Conservation (phyloP, 352 stramenopile species). For the Pseudoperonospora humuli region DNA sequence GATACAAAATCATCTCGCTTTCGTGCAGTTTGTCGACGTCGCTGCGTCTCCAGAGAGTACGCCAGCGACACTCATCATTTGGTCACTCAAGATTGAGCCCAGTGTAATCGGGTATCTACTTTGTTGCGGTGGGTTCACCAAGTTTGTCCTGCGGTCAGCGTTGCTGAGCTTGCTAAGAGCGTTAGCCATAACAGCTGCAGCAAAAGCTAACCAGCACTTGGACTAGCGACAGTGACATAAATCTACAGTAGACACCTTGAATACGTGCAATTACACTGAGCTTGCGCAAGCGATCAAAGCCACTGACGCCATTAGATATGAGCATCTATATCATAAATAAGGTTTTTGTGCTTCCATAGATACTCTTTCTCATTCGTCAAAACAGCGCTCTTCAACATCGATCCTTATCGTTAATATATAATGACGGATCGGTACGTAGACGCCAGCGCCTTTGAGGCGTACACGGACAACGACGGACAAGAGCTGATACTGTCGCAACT, state of each 20-base stretch:
- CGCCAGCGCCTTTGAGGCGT: slow-evolving; percentile 29
- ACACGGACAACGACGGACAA: slow-evolving; percentile 41
- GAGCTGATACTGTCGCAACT: slow-evolving; percentile 38
- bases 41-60: slow-evolving; percentile 29
- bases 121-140: slow-evolving; percentile 35
- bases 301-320: neutral
- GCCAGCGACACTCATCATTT: slow-evolving; percentile 38
- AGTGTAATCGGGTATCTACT: slow-evolving; percentile 34
- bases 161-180: slow-evolving; percentile 24
- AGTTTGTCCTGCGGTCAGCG: slow-evolving; percentile 28
- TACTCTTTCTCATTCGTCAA: slow-evolving; percentile 11
- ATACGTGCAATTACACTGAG: neutral
- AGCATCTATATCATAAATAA: too few species aligned
- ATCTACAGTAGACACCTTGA: neutral
- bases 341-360: slow-evolving; percentile 4
- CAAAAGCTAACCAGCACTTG: slow-evolving; percentile 6
- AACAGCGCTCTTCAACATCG: neutral
- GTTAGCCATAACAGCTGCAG: slow-evolving; percentile 17
- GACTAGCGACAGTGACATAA: slow-evolving; percentile 6
- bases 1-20: slow-evolving; percentile 42
- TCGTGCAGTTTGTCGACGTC: slow-evolving; percentile 58
- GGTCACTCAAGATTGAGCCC: slow-evolving; percentile 40
- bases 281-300: neutral
- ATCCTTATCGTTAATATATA: neutral
- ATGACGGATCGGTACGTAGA: slow-evolving; percentile 37